phyloP scores from a whole-genome alignment of 805 yeast species.

The Lachancea kluyveri region DNA sequence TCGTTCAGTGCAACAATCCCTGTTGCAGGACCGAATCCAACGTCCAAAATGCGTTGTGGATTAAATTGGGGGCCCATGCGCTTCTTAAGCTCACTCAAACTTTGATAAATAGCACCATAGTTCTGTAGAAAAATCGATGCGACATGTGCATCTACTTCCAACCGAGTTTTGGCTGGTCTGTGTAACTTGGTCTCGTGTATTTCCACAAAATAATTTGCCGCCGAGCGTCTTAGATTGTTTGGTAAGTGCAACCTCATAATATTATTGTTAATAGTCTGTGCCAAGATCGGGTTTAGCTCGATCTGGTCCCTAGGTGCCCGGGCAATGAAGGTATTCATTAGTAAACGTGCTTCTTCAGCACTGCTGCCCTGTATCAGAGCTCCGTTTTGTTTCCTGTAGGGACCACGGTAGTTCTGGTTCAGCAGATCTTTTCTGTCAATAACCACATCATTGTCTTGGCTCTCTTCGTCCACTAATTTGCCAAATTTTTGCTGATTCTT shows the following conservation, averaged over 20 bases:
- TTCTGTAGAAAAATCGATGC: conserved; percentile 77
- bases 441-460: conserved; percentile 17
- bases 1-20: conserved; percentile 88
- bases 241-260: conserved; percentile 59
- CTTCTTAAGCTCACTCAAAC: conserved; percentile 56
- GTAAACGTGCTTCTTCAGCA: conserved; percentile 38
- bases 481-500: conserved; percentile 8
- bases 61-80: conserved; percentile 49
- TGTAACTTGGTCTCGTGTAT: conserved; percentile 51
- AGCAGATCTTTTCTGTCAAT: conserved; percentile 32
- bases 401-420: conserved; percentile 24
- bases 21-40: conserved; percentile 88
- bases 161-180: conserved; percentile 35
- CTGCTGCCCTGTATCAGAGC: conserved; percentile 13
- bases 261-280: conserved; percentile 56
- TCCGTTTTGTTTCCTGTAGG: conserved; percentile 27
- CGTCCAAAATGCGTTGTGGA: conserved; percentile 67
- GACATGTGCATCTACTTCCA: conserved; percentile 73
- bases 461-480: conserved; percentile 9
- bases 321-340: conserved; percentile 52
- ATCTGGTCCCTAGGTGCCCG: conserved; percentile 45
- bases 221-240: conserved; percentile 53
- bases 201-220: conserved; percentile 47
- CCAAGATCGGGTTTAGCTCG: conserved; percentile 48
- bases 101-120: conserved; percentile 64